Percentiles rank a stretch among this genome's conserved stretches.
phyloP scores from a whole-genome alignment of 2,329 filamentous ascomycete genomes.

The Dactylellina parvicollis region DNA sequence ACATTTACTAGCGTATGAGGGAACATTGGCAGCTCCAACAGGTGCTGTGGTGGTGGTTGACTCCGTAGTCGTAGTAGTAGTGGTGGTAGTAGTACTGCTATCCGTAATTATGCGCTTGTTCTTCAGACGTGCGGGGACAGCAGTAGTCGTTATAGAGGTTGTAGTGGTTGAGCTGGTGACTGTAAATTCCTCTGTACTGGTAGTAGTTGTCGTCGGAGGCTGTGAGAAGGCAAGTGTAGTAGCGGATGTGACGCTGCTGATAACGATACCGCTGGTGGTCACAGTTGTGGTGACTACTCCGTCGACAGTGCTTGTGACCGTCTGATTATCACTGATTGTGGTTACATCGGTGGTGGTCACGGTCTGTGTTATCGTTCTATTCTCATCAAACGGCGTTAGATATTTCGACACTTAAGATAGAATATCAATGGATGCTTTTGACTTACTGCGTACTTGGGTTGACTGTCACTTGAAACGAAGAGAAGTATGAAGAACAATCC shows the following conservation, averaged over 20 bases:
- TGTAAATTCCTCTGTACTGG: not conserved
- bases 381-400: not conserved
- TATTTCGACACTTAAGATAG: too few relatives aligned
- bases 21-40: not conserved
- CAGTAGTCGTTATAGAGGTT: not conserved
- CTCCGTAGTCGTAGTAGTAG: not conserved
- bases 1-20: not conserved
- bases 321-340: not conserved
- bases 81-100: conserved; percentile 1
- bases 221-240: not conserved
- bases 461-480: not conserved
- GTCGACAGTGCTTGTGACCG: not conserved
- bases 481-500: not conserved
- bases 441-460: conserved; percentile 6
- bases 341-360: not conserved
- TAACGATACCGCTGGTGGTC: not conserved
- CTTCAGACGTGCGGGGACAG: not conserved
- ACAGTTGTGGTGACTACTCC: not conserved
- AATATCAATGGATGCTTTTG: not conserved
- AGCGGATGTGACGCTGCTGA: not conserved
- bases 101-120: too few relatives aligned
- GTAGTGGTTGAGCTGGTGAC: not conserved
- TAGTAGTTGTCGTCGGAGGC: not conserved
- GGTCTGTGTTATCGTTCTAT: not conserved
- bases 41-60: not conserved